These are phyloP conservation scores for Chimonanthus praecox DNA, from an alignment of 164 flowering plant species.

Conservation along the genomic window DNA sequence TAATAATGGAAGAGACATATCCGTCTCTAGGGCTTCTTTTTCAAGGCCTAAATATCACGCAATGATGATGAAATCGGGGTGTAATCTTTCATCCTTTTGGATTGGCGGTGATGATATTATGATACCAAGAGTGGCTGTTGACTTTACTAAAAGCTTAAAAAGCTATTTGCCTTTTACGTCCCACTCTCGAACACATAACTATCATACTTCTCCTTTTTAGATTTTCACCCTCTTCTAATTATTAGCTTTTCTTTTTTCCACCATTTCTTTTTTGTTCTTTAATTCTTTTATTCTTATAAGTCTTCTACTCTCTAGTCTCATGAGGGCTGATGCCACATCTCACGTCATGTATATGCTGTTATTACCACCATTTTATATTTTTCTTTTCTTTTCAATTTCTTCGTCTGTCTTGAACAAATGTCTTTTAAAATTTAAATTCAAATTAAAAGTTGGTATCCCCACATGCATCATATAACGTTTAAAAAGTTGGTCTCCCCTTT, in stretches of 20 bases:
- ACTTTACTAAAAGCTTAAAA: constrained; percentile 30
- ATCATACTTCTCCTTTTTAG: background rate
- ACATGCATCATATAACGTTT: too few species aligned
- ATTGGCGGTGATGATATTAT: constrained; percentile 49
- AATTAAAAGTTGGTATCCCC: too few species aligned
- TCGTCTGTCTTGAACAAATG: too few species aligned
- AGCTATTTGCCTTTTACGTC: constrained; percentile 39
- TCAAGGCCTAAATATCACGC: constrained; percentile 27
- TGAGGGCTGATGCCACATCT: too few species aligned
- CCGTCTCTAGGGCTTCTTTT: constrained; percentile 24
- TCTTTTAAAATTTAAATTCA: too few species aligned
- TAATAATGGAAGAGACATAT: constrained; percentile 27
- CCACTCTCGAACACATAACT: constrained; percentile 27
- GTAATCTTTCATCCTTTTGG: constrained; percentile 40
- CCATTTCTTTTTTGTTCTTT: too few species aligned
- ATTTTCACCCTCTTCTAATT: background rate
- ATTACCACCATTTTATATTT: too few species aligned
- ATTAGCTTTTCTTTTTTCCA: background rate
- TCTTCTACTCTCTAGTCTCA: too few species aligned
- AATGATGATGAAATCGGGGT: constrained; percentile 74
- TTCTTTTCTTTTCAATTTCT: too few species aligned
- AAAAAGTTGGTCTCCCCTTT: too few species aligned
- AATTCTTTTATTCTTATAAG: too few species aligned
- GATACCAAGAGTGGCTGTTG: constrained; percentile 43
- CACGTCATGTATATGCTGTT: too few species aligned